Base-by-base conservation (phyloP, 805 yeast genomes). In the Metschnikowia peoriensis region DNA sequence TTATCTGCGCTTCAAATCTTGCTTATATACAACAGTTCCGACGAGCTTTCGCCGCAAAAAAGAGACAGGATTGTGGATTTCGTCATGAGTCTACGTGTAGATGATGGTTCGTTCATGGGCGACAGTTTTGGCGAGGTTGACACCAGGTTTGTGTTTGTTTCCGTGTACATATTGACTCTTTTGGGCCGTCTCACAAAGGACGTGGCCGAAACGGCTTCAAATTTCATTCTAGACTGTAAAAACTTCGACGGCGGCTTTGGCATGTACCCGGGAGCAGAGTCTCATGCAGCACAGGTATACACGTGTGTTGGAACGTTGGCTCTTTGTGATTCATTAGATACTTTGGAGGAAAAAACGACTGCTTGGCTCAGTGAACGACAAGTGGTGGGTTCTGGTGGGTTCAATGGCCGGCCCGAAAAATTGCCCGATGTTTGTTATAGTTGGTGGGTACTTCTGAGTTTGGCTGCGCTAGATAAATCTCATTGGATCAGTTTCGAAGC, bases 201-300 rank as follows among this genome's bases (percentile, higher is more conserved):
- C 2, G 63, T 80, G 9, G 83, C 80, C 0, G 82, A 80, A 14
- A 81, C 82, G 0, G 90, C 97, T 0, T 84, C 82, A 0, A 72
- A 71, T 0, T 93, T 83, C 69, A 80, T 93, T 1, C 59, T 79
- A 47, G 64, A 65, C 38, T 94, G 99, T 68, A 85, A 80, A 56
- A 94, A 94, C 67, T 93, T 90, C 65, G 99, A 94, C 66, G 99
- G 99, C 4, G 97, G 96, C 0, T 94, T 88, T 75, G 99, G 99
- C 0, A 75, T 89, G 69, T 83, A 83, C 8, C 98, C 99, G 0
- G 97, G 97, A 0, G 93, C 96, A 0, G 99, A 94, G 67, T 84
- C 93, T 44, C 99, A 94, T 68, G 86, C 96, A 1, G 97, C 97
- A 0, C 96, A 89, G 67, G 88, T 85, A 0, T 91, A 90, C 61